Percentiles rank a stretch among this genome's conserved stretches.
Evolutionary conservation across 805 yeast genomes (phyloP).

Genomic region (Yarrowia sp.): DNA sequence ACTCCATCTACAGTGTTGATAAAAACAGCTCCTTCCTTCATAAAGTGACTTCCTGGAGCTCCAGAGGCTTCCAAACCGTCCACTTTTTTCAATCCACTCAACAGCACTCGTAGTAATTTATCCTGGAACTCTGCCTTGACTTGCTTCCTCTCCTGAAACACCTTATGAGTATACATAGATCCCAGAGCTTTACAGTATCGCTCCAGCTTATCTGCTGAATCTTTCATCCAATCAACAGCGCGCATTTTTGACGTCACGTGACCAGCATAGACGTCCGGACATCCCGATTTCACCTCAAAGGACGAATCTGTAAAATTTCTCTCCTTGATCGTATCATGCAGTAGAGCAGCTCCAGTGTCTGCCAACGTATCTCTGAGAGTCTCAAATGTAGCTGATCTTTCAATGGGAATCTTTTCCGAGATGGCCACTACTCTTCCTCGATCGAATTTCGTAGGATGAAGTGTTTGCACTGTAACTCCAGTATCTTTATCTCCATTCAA

Average conservation of each 20-base stretch:
- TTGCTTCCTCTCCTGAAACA: conserved; percentile 1
- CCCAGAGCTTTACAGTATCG: conserved; percentile 11
- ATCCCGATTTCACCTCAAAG: conserved; percentile 26
- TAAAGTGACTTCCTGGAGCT: not conserved
- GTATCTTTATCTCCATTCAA: conserved; percentile 60
- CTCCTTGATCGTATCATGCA: conserved; percentile 47
- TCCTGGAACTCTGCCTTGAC: conserved; percentile 12
- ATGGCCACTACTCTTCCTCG: conserved; percentile 68
- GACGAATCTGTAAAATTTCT: conserved; percentile 35
- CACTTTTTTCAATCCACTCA: not conserved
- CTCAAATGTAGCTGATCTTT: conserved; percentile 45
- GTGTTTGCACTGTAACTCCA: conserved; percentile 86
- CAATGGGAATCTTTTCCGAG: conserved; percentile 46
- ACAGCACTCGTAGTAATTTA: not conserved
- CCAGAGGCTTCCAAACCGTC: not conserved
- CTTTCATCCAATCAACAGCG: conserved; percentile 49
- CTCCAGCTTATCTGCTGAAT: conserved; percentile 24
- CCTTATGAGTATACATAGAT: not conserved
- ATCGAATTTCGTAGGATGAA: conserved; percentile 87
- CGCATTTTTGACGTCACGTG: conserved; percentile 49
- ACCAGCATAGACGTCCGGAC: conserved; percentile 54
- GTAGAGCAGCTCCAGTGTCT: conserved; percentile 56
- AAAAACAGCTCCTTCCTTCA: not conserved
- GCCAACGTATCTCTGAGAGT: conserved; percentile 56
- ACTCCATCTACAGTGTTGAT: conserved; percentile 14